These are phyloP conservation scores for Helenozyma baotianmanensis DNA, from an alignment of 805 yeast genomes.

Conservation along the genomic window DNA sequence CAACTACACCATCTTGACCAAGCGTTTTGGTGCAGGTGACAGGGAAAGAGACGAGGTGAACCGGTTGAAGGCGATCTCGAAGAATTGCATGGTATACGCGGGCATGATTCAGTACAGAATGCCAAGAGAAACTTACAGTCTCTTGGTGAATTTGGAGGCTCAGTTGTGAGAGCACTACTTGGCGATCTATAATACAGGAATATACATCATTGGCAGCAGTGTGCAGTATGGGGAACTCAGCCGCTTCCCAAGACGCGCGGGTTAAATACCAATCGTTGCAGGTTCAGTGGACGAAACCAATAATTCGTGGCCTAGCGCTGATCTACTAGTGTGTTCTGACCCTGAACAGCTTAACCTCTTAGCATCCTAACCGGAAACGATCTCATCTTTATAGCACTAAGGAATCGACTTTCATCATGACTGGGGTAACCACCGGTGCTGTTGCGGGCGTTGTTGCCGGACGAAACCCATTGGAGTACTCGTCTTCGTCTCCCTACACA, in stretches of 20 bases:
- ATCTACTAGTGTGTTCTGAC: too few species aligned
- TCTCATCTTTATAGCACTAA: too few species aligned
- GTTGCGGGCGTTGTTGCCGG: constrained; percentile 73
- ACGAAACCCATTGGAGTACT: constrained; percentile 60
- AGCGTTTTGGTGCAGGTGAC: constrained; percentile 40
- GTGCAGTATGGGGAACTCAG: too few species aligned
- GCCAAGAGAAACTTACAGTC: constrained; percentile 80
- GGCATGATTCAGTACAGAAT: constrained; percentile 91
- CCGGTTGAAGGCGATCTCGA: constrained; percentile 57
- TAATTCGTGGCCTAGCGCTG: too few species aligned
- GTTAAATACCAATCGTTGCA: too few species aligned
- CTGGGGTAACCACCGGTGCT: constrained; percentile 28
- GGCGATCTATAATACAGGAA: too few species aligned
- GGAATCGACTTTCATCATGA: constrained; percentile 21
- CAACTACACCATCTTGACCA: constrained; percentile 41
- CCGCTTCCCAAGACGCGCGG: too few species aligned
- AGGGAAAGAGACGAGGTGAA: constrained; percentile 49
- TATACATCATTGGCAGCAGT: too few species aligned
- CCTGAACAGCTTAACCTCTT: too few species aligned
- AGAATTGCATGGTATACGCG: constrained; percentile 89
- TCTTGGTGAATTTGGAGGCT: constrained; percentile 60
- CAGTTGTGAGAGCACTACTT: constrained; percentile 22
- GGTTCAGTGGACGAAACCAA: too few species aligned
- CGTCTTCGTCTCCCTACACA: constrained; percentile 57
- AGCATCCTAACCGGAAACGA: too few species aligned